A percentile compares a stretch with the other conserved stretches of the same genome.
Conservation (phyloP, 2,329 filamentous ascomycete genomes). For the Phoma sp. region DNA sequence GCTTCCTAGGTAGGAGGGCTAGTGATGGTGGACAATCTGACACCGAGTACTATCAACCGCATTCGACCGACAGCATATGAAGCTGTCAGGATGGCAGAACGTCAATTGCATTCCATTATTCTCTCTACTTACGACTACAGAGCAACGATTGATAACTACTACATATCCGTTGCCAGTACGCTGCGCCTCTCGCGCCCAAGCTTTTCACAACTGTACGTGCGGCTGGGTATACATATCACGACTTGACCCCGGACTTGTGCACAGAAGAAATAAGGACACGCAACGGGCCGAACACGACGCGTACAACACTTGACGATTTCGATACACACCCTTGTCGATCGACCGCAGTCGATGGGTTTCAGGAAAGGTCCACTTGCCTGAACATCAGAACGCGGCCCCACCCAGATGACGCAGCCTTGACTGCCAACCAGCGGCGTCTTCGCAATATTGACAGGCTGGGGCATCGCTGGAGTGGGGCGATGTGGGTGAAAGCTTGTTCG, state of each 20-base stretch:
- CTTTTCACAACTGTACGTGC: not conserved
- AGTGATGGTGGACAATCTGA: not conserved
- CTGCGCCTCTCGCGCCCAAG: not conserved
- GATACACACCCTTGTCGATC: slow-evolving; percentile 9
- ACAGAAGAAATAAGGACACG: not conserved
- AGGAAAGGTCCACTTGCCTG: slow-evolving; percentile 11
- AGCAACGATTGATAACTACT: not conserved
- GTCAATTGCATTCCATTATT: not conserved
- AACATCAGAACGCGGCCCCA: slow-evolving; percentile 12
- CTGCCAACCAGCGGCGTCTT: slow-evolving; percentile 9
- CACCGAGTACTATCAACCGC: slow-evolving; percentile 4
- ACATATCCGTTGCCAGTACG: not conserved
- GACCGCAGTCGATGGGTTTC: slow-evolving; percentile 18
- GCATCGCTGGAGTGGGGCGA: slow-evolving; percentile 8
- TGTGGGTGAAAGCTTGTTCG: slow-evolving; percentile 9
- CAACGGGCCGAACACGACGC: slow-evolving; percentile 13
- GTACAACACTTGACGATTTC: slow-evolving; percentile 10
- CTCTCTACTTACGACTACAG: not conserved
- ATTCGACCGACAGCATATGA: slow-evolving; percentile 7
- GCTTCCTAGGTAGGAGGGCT: not conserved
- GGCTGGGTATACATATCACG: not conserved
- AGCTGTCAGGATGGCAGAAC: not conserved
- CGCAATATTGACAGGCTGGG: slow-evolving; percentile 10
- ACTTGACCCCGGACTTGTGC: not conserved
- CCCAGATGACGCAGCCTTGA: slow-evolving; percentile 11